These are phyloP conservation scores for Fusarium nanum DNA, from an alignment of 2,329 filamentous ascomycete species.

Conservation along the genomic window DNA sequence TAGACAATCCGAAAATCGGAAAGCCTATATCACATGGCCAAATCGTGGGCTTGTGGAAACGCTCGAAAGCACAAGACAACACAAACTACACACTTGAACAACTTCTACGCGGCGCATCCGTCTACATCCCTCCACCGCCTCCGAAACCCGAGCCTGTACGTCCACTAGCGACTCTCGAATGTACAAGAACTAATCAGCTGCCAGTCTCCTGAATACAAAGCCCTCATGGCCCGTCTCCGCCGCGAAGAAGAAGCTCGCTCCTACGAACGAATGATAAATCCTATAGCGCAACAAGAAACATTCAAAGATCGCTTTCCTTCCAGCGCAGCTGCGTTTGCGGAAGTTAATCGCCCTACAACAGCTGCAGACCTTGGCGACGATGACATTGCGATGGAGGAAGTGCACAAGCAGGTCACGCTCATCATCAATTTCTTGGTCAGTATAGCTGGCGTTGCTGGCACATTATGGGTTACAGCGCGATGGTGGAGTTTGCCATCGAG, in stretches of 20 bases:
- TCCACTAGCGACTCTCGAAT: conserved; percentile 45
- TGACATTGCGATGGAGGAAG: conserved; percentile 75
- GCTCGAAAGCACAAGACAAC: conserved; percentile 55
- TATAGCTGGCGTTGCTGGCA: conserved; percentile 80
- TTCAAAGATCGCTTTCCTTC: conserved; percentile 70
- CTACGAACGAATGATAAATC: conserved; percentile 84
- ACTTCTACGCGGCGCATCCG: conserved; percentile 75
- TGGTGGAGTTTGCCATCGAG: conserved; percentile 80
- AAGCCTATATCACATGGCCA: conserved; percentile 79
- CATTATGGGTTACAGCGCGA: conserved; percentile 80
- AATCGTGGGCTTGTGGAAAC: conserved; percentile 70
- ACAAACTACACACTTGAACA: conserved; percentile 68
- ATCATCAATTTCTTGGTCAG: conserved; percentile 92
- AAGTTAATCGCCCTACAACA: conserved; percentile 61
- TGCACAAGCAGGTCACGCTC: conserved; percentile 83
- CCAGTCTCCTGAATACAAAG: conserved; percentile 84
- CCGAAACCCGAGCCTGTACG: conserved; percentile 81
- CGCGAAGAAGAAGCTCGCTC: conserved; percentile 82
- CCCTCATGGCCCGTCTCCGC: conserved; percentile 86
- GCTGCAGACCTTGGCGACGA: conserved; percentile 66
- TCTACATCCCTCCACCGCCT: conserved; percentile 84
- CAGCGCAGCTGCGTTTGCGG: conserved; percentile 67
- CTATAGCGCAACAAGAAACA: conserved; percentile 65
- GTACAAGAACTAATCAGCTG: not conserved
- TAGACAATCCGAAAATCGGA: conserved; percentile 65